Conservation (phyloP, 2,329 filamentous ascomycete genomes). For the Fusarium sp. region DNA sequence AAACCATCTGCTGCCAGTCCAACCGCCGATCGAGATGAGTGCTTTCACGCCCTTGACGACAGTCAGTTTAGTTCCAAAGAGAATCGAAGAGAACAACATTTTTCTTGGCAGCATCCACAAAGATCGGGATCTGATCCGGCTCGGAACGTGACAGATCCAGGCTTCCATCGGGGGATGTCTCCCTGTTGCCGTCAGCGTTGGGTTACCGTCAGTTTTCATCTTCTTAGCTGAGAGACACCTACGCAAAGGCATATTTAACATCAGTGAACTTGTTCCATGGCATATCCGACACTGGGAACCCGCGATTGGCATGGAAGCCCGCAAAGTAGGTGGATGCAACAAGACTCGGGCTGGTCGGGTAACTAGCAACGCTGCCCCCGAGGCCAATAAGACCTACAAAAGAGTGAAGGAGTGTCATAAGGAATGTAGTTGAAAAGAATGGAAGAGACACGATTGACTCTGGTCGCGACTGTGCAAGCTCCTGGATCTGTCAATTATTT, state of each 20-base stretch:
- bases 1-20: conserved; percentile 30
- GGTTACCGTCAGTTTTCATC: not conserved
- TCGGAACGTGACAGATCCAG: conserved; percentile 23
- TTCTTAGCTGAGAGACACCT: not conserved
- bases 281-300: conserved; percentile 33
- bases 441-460: not conserved
- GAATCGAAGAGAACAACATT: conserved; percentile 2
- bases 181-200: conserved; percentile 12
- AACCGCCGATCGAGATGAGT: conserved; percentile 32
- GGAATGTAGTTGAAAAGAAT: not conserved
- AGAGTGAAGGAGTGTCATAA: conserved; percentile 16
- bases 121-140: conserved; percentile 23
- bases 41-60: conserved; percentile 27
- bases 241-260: conserved; percentile 38
- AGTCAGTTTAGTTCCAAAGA: not conserved
- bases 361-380: not conserved
- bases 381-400: conserved; percentile 29
- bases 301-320: conserved; percentile 33
- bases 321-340: conserved; percentile 39
- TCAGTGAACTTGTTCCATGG: conserved; percentile 37
- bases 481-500: not conserved
- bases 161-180: conserved; percentile 25
- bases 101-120: conserved; percentile 30
- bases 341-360: not conserved
- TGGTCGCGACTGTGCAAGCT: not conserved